phyloP scores from a whole-genome alignment of 176 grass and related monocot species.

The Oropetium thomaeum region DNA sequence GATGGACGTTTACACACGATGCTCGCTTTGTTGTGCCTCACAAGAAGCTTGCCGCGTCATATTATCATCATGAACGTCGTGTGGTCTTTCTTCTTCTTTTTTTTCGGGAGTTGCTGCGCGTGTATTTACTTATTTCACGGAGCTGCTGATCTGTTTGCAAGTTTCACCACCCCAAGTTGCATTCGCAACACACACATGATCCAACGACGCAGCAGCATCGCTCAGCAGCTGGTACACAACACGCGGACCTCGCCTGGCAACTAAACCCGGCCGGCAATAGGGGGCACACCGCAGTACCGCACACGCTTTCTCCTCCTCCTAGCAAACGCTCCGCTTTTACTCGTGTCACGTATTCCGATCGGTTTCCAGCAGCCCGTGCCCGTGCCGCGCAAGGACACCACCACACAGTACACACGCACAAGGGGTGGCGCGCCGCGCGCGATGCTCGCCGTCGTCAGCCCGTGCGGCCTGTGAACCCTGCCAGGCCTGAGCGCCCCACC shows the following conservation, averaged over 20 bases:
- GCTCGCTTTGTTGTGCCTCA: constrained; percentile 11
- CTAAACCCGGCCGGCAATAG: not conserved
- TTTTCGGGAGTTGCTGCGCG: not conserved
- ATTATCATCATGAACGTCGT: not conserved
- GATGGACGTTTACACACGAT: not conserved
- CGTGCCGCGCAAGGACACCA: no score
- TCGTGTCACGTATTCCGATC: no score
- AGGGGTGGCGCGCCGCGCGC: no score
- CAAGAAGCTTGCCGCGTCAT: constrained; percentile 9
- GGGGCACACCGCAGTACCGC: no score
- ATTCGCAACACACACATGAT: not conserved
- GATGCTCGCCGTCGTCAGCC: no score
- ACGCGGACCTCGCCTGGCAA: constrained; percentile 13
- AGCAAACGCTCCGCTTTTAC: no score
- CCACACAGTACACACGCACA: no score
- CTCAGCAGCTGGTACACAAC: not conserved
- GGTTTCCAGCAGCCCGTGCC: no score
- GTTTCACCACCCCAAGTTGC: not conserved
- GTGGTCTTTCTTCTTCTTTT: no score
- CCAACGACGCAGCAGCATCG: not conserved
- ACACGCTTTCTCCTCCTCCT: constrained; percentile 22
- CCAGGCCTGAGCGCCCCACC: no score
- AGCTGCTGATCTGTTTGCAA: not conserved
- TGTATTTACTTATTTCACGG: not conserved
- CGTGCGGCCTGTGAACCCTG: no score